A percentile compares a stretch with the other conserved stretches of the same genome.
Evolutionary conservation across 192 early-diverging fungal genomes (phyloP).

Genomic region (Umbelopsis sp.): DNA sequence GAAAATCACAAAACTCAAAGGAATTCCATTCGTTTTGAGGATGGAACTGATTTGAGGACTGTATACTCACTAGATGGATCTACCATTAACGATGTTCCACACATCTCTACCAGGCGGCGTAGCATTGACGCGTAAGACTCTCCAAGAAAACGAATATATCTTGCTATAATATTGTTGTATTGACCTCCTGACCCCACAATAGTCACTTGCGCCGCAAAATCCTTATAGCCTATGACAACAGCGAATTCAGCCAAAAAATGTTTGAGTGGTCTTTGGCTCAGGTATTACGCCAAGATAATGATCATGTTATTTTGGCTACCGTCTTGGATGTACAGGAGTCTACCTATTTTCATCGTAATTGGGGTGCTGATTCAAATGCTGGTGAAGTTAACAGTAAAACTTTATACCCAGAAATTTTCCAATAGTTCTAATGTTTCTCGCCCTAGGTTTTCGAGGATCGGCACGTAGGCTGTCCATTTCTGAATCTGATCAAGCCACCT

Average conservation of each 20-base stretch:
- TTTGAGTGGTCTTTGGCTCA: conserved; percentile 22
- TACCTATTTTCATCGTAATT: background rate
- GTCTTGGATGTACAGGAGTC: conserved; percentile 22
- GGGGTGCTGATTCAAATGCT: conserved; percentile 5
- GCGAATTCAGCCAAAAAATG: conserved; percentile 15
- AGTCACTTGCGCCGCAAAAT: conserved; percentile 22
- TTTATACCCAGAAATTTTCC: no score
- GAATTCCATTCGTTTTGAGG: conserved; percentile 10
- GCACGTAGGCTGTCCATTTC: conserved; percentile 18
- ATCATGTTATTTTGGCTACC: conserved; percentile 21
- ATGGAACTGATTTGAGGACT: background rate
- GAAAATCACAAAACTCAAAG: background rate
- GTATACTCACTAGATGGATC: background rate
- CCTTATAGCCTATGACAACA: conserved; percentile 20
- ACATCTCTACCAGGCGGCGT: background rate
- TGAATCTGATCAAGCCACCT: conserved; percentile 14
- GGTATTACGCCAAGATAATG: conserved; percentile 4
- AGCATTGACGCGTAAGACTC: conserved; percentile 10
- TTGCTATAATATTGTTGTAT: no score
- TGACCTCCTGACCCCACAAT: no score
- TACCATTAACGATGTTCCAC: conserved; percentile 1
- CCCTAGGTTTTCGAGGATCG: conserved; percentile 10
- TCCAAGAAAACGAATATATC: no score
- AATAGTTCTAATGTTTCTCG: no score
- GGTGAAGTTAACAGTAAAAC: conserved; percentile 3